Base-by-base conservation (phyloP, 208 protist species). In the Leptomonas pyrrhocoris region DNA sequence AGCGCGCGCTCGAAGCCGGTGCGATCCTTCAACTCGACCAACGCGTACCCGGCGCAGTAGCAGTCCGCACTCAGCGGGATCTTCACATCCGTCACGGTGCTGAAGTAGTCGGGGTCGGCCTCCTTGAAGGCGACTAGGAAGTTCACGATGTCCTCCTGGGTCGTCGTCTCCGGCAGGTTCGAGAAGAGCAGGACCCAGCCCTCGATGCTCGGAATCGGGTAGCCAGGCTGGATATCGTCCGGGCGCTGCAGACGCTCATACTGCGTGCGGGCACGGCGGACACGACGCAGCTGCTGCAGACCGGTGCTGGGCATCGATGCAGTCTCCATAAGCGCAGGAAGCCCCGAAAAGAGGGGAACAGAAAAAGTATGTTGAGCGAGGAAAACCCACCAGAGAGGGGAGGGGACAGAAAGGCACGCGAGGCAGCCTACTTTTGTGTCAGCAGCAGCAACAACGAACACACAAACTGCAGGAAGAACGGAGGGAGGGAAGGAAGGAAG, bases 191-290 rank as follows among this genome's bases (percentile, higher is more conserved):
- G 68, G 34, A 89, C 81, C 90, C 90, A 95, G 11, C 88, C 88
- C 74, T 95, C 90, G 50, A 95, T 89, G 73, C 90, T 95, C 3
- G 90, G 87, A 23, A 89, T 87, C 42, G 88, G 74, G 30, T 79
- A 70, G 31, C 87, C 90, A 0, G 88, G 81, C 34, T 58, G 48
- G 12, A 94, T 81, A 53, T 83, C 73, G 16, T 74, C 66, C 11
- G 90, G 90, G 19, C 82, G 86, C 51, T 89, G 86, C 43, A 95
- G 84, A 0, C 77, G 75, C 67, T 95, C 90, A 74, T 93, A 95
- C 65, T 88, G 80, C 21, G 78, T 76, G 54, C 84, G 84, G 5
- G 84, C 61, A 9, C 88, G 85, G 21, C 87, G 87, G 27, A 93
- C 82, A 31, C 90, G 90, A 15, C 80, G 78, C 46, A 90, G 78